Base-by-base conservation (phyloP, 305 asterid species). In the Withania somnifera region DNA sequence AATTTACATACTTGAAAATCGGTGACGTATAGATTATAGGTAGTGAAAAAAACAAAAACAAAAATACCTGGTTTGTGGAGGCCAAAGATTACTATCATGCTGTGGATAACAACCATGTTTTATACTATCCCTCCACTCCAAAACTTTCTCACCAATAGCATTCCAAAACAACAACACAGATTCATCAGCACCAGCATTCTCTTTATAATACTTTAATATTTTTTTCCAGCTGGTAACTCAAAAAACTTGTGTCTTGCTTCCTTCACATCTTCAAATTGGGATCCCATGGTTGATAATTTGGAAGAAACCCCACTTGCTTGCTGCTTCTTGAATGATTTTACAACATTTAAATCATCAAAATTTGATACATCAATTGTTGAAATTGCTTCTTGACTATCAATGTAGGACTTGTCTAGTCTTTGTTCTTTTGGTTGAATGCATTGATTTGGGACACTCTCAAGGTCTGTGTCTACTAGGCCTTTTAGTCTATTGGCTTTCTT, bases 81-180 rank as follows among this genome's bases (percentile, higher is more conserved):
- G 92, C 91, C 91, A 89, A 32, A 78, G 56, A 2, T 81, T 67
- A 32, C 26, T 84, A 66, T 58, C 82, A 24, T 82, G 84, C 4
- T 22, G 26, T 4, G 81, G 85, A 82, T 69, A 79, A 76, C 85
- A 83, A 79, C 11, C 47, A 84, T 86, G 89, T 26, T 64, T n/a
- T 15, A 89, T 87, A 82, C 76, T 81, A 84, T 90, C 93, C 54
- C 88, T 89, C 93, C 92, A 89, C 81, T 87, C 92, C 82, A 87
- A 52, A 68, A 80, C 85, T 68, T 83, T 86, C 51, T 85, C 54
- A 38, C 73, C 57, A 38, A 78, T 57, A 8, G 57, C 73, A 61
- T 28, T 57, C 56, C 54, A 61, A 57, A 0, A 78, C 87, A 90
- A 10, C 78, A 67, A 51, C 22, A 86, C 88, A 11, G 82, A 64